These are phyloP conservation scores for Sphagnum tenellum DNA, from an alignment of 225 moss, liverwort and hornwort species.

Conservation along the genomic window DNA sequence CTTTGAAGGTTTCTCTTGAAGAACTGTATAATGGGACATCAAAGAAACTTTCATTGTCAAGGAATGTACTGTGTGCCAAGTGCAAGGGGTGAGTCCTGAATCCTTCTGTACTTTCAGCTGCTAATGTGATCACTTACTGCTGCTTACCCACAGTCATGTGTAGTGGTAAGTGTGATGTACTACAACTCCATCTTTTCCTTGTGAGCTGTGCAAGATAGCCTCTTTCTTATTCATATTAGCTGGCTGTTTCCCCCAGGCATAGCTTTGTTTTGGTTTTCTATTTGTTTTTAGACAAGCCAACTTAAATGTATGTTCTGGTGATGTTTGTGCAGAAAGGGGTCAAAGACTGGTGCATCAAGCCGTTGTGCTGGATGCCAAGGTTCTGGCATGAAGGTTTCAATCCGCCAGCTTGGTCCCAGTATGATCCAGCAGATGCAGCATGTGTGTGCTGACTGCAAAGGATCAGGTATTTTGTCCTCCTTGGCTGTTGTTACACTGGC, in stretches of 20 bases:
- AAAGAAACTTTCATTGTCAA: slow-evolving; percentile 76
- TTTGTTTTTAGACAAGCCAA: no score
- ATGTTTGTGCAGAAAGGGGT: slow-evolving; percentile 58
- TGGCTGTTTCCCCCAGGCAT: neutral
- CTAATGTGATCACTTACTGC: no score
- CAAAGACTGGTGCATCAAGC: slow-evolving; percentile 73
- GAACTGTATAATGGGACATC: slow-evolving; percentile 90
- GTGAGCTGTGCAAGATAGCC: neutral
- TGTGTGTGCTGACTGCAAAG: slow-evolving; percentile 72
- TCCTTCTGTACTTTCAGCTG: no score
- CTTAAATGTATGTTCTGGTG: neutral
- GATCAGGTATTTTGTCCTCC: slow-evolving; percentile 34
- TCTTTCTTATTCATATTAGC: neutral
- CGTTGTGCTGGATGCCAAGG: slow-evolving; percentile 82
- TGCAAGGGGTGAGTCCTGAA: slow-evolving; percentile 67
- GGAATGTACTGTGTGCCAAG: slow-evolving; percentile 75
- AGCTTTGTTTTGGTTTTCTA: no score
- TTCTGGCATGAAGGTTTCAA: slow-evolving; percentile 86
- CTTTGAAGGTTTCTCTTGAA: slow-evolving; percentile 79
- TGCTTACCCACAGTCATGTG: no score
- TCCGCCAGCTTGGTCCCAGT: slow-evolving; percentile 74
- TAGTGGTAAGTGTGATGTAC: no score
- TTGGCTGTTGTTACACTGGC: no score
- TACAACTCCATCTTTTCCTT: neutral
- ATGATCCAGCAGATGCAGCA: slow-evolving; percentile 99